phyloP scores from a whole-genome alignment of 176 grass and related monocot genomes.

The Tillandsia fasciculata region DNA sequence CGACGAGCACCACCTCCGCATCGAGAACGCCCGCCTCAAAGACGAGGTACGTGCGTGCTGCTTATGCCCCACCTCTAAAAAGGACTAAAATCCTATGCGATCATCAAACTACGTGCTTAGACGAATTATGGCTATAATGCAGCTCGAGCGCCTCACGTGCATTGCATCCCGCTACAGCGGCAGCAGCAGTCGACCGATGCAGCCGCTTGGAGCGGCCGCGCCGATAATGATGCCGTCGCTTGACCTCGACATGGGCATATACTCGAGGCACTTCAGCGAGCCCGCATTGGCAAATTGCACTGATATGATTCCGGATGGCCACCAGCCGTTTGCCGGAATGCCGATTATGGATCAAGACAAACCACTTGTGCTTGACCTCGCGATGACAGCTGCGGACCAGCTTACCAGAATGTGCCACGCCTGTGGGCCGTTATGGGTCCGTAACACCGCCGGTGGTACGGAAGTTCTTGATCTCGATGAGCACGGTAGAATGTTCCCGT shows the following conservation, averaged over 20 bases:
- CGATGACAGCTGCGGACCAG: slow-evolving; percentile 48
- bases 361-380: slow-evolving; percentile 64
- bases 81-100: slow-evolving; percentile 10
- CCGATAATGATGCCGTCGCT: slow-evolving; percentile 43
- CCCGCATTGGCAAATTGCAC: slow-evolving; percentile 32
- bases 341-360: slow-evolving; percentile 59
- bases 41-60: slow-evolving; percentile 50
- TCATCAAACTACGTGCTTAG: neutral
- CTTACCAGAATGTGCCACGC: slow-evolving; percentile 50
- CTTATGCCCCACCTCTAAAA: neutral
- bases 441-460: neutral
- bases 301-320: slow-evolving; percentile 35
- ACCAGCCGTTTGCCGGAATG: slow-evolving; percentile 16
- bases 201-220: slow-evolving; percentile 29
- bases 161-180: slow-evolving; percentile 46
- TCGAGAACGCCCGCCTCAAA: slow-evolving; percentile 88
- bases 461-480: slow-evolving; percentile 50
- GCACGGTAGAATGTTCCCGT: slow-evolving; percentile 45
- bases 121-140: slow-evolving; percentile 11
- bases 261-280: slow-evolving; percentile 61
- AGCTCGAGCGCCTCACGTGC: slow-evolving; percentile 89
- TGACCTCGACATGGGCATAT: slow-evolving; percentile 85
- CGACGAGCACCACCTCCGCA: slow-evolving; percentile 87
- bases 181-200: slow-evolving; percentile 22
- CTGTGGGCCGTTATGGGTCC: slow-evolving; percentile 49